phyloP scores from a whole-genome alignment of 345 rosid genomes.

The Gossypium stocksii region DNA sequence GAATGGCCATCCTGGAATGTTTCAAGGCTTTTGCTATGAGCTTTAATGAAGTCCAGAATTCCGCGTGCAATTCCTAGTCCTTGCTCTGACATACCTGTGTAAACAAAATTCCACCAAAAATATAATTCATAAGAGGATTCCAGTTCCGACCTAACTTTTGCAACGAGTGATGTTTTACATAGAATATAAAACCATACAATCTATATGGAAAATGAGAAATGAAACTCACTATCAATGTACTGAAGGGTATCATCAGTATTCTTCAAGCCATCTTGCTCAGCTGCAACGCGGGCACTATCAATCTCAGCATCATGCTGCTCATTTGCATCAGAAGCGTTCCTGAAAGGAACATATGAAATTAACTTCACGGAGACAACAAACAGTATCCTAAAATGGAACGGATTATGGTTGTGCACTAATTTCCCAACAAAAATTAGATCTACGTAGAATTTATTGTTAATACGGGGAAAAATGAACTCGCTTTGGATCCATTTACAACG shows the following conservation, averaged over 20 bases:
- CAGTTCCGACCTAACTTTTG: not conserved
- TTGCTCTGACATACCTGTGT: constrained; percentile 59
- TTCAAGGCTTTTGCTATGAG: constrained; percentile 44
- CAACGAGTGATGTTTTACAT: no score
- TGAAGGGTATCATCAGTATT: constrained; percentile 47
- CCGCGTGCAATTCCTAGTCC: constrained; percentile 50
- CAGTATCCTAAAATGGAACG: not conserved
- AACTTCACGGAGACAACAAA: not conserved
- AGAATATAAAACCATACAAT: not conserved
- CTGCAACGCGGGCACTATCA: constrained; percentile 50
- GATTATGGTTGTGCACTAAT: not conserved
- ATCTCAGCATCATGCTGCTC: constrained; percentile 79
- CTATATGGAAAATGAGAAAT: not conserved
- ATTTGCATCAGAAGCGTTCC: constrained; percentile 51
- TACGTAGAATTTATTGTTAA: not conserved
- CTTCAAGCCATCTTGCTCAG: constrained; percentile 56
- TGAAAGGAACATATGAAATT: constrained; percentile 22
- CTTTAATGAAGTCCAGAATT: constrained; percentile 47
- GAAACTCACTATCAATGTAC: constrained; percentile 56
- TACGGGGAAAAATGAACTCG: not conserved
- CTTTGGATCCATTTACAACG: not conserved
- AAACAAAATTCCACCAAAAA: constrained; percentile 1
- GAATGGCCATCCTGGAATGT: constrained; percentile 61
- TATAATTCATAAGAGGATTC: not conserved
- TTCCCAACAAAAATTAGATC: not conserved